phyloP scores from a whole-genome alignment of 768 basidiomycete genomes.

The Trichaptum fuscoviolaceum region DNA sequence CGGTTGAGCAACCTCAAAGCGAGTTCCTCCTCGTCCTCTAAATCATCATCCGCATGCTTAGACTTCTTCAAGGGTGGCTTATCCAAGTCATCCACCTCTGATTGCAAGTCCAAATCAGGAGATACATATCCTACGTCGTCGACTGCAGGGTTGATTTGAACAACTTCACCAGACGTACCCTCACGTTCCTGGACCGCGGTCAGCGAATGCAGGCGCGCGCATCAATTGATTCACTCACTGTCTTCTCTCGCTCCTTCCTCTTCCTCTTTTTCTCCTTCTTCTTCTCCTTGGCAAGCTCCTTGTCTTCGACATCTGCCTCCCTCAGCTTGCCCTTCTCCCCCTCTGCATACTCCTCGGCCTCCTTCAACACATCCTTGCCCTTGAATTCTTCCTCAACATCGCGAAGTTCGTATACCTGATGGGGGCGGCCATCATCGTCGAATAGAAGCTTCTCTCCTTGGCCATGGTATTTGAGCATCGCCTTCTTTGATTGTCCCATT shows the following conservation, averaged over 20 bases:
- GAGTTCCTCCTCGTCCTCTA: slow-evolving; percentile 58
- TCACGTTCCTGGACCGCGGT: slow-evolving; percentile 3
- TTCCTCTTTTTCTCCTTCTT: slow-evolving; percentile 90
- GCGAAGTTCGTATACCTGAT: slow-evolving; percentile 79
- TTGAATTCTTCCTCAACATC: slow-evolving; percentile 60
- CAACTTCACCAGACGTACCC: slow-evolving; percentile 26
- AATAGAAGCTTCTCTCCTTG: slow-evolving; percentile 75
- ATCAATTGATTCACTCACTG: slow-evolving; percentile 28
- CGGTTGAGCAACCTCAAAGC: slow-evolving; percentile 50
- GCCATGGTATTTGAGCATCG: slow-evolving; percentile 55
- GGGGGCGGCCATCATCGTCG: slow-evolving; percentile 80
- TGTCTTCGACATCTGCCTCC: slow-evolving; percentile 67
- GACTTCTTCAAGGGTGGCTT: slow-evolving; percentile 29
- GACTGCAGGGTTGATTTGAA: slow-evolving; percentile 32
- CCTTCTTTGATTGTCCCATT: slow-evolving; percentile 67
- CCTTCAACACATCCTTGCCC: slow-evolving; percentile 52
- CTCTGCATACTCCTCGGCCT: slow-evolving; percentile 64
- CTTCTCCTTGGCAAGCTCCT: slow-evolving; percentile 81
- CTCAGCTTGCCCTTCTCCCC: slow-evolving; percentile 69
- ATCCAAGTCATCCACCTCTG: slow-evolving; percentile 26
- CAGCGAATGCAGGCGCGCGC: neutral
- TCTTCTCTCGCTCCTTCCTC: slow-evolving; percentile 71
- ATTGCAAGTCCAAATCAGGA: slow-evolving; percentile 58
- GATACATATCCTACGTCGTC: slow-evolving; percentile 66
- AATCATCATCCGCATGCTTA: slow-evolving; percentile 26